Evolutionary conservation across 495 filamentous ascomycete genomes (phyloP).

Genomic region (Xylaria longipes): DNA sequence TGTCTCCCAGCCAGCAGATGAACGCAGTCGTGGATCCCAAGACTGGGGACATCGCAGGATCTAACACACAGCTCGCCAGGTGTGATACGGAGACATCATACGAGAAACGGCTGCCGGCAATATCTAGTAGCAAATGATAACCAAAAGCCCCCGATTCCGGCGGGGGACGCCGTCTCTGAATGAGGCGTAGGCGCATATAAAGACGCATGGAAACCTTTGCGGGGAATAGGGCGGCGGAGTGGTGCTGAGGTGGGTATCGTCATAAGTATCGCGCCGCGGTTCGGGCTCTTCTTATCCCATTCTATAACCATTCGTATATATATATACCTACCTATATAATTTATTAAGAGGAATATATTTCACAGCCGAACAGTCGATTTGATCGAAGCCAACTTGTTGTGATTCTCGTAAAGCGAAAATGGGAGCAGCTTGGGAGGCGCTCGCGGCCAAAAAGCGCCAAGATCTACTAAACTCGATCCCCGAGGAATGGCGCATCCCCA

Average conservation of each 20-base stretch:
- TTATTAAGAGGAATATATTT: not conserved
- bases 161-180: not conserved
- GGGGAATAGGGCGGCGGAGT: conserved; percentile 10
- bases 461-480: conserved; percentile 46
- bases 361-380: not conserved
- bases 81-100: not conserved
- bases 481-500: conserved; percentile 48
- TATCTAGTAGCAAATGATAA: not conserved
- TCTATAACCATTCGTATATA: not conserved
- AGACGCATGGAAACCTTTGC: conserved; percentile 1
- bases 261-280: not conserved
- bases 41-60: not conserved
- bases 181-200: not conserved
- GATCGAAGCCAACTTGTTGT: not conserved
- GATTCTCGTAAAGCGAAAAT: not conserved
- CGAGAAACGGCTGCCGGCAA: conserved; percentile 5
- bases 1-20: not conserved
- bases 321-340: not conserved
- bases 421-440: conserved; percentile 43
- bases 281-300: not conserved
- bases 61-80: not conserved
- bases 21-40: not conserved
- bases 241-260: not conserved
- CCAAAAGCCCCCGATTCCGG: not conserved
- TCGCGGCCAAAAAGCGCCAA: conserved; percentile 47